Evolutionary conservation across 225 moss, liverwort and hornwort species (phyloP).

Genomic region (Straminergon stramineum): DNA sequence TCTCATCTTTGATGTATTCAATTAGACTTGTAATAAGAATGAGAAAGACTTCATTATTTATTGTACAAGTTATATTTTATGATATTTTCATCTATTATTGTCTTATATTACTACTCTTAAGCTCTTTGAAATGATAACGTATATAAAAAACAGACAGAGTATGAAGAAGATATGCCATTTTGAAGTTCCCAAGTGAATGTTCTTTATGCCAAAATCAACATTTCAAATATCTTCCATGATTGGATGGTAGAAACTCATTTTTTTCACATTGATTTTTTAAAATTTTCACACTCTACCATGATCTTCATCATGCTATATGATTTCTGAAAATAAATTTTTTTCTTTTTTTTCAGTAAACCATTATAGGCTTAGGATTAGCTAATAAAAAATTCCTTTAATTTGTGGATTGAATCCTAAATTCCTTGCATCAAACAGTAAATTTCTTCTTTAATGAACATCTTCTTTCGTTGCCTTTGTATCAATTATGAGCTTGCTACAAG

Average conservation of each 20-base stretch:
- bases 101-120: not conserved
- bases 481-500: fast-evolving
- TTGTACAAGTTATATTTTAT: not conserved
- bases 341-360: fast-evolving
- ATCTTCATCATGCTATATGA: fast-evolving
- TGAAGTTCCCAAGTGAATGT: not conserved
- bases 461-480: fast-evolving
- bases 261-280: not conserved
- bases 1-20: not conserved
- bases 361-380: not conserved
- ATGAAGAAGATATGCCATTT: not conserved
- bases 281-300: not conserved
- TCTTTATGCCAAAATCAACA: not conserved
- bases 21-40: not conserved
- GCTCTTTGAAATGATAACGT: not conserved
- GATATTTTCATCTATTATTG: not conserved
- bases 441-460: fast-evolving
- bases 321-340: not conserved
- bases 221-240: not conserved
- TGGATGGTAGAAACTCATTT: not conserved
- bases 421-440: not conserved
- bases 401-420: not conserved
- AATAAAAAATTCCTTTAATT: not conserved
- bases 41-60: not conserved
- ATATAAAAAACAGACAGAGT: not conserved